Conservation (phyloP, 2,329 filamentous ascomycete genomes). For the Sporothrix phasma region DNA sequence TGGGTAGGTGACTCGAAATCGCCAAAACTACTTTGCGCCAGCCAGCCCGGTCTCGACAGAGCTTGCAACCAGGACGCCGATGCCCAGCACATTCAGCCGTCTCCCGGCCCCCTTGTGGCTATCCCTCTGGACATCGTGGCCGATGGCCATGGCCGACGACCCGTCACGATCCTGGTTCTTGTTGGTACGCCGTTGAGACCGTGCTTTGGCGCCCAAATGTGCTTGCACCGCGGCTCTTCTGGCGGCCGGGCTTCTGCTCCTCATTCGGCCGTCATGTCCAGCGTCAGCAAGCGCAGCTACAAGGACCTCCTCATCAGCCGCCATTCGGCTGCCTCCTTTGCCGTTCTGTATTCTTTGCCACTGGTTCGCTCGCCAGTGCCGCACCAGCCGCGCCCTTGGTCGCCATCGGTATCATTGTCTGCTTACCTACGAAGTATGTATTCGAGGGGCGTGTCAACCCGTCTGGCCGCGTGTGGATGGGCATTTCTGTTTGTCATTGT, state of each 20-base stretch:
- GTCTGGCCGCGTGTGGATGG: not conserved
- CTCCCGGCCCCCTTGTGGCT: not conserved
- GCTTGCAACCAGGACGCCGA: constrained; percentile 1
- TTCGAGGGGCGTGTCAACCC: not conserved
- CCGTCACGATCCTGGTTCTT: not conserved
- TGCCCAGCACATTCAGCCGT: constrained; percentile 1
- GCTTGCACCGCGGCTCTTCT: not conserved
- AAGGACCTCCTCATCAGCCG: not conserved
- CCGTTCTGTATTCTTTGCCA: not conserved
- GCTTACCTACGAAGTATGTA: no score
- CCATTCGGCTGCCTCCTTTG: not conserved
- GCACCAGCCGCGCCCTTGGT: not conserved
- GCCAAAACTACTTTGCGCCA: no score
- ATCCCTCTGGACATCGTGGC: not conserved
- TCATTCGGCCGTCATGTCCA: not conserved
- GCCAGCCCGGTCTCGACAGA: not conserved
- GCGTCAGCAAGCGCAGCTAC: not conserved
- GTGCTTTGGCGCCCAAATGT: not conserved
- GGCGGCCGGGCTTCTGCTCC: not conserved
- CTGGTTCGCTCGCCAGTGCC: not conserved
- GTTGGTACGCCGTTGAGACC: not conserved
- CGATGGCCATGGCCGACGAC: not conserved
- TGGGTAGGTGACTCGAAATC: no score
- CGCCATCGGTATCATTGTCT: not conserved
- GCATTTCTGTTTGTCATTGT: constrained; percentile 4